These are phyloP conservation scores for Perkinsus marinus DNA, from an alignment of 169 alveolate species.

Conservation along the genomic window DNA sequence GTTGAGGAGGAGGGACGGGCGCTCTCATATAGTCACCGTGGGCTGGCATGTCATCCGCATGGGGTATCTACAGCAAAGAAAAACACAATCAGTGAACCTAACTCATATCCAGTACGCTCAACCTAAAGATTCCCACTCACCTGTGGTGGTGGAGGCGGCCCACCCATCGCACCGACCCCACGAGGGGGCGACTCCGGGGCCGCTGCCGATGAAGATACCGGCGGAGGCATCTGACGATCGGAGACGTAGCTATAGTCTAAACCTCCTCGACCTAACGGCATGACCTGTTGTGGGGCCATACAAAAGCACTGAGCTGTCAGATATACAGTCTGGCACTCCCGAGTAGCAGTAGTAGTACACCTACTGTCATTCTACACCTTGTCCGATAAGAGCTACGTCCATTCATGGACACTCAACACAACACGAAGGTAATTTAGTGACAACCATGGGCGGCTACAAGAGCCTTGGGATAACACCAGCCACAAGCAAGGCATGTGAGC, in stretches of 20 bases:
- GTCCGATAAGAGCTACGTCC: too few species aligned
- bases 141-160: neutral
- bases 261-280: neutral
- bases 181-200: neutral
- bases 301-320: neutral
- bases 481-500: neutral
- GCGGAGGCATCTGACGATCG: neutral
- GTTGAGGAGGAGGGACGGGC: neutral
- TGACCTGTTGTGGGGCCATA: neutral
- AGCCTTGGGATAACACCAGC: neutral
- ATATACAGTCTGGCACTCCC: too few species aligned
- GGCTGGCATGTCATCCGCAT: too few species aligned
- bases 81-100: neutral
- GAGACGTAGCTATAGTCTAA: neutral
- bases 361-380: too few species aligned
- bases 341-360: too few species aligned
- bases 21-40: too few species aligned
- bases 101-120: too few species aligned
- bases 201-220: neutral
- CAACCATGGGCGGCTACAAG: too few species aligned
- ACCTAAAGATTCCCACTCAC: too few species aligned
- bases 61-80: neutral
- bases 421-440: neutral
- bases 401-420: too few species aligned
- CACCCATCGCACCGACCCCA: neutral